Evolutionary conservation across 352 stramenopile genomes (phyloP), one percentile per base, ranked within the genome.

Genomic region (Phytopythium kandeliae): DNA sequence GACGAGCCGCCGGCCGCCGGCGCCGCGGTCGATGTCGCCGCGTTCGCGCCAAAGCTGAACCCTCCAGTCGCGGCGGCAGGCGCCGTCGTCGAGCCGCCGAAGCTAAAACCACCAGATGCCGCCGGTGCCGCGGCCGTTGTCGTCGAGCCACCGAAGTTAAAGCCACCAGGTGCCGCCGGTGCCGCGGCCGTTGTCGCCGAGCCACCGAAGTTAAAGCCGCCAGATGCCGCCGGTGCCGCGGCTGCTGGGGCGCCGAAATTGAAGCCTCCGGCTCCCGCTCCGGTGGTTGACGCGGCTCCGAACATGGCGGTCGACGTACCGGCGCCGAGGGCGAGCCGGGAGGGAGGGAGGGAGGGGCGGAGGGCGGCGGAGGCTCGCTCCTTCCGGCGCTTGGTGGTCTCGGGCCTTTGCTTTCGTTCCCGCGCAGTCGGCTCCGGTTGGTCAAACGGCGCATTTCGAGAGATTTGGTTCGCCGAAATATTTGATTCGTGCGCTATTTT

Each of bases 121-220:
- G 45, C 10, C 13, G 60, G 30, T 12, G 60, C 60, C 37, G 62
- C 52, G 25, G 72, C 47, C 24, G 65, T 51, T 25, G 64, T 25
- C 4, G 60, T 51, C 0, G 71, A 57, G 10, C 49, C 46, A 7
- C 75, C 66, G 31, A 86, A 86, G 36, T 54, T 73, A 37, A 86
- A 86, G 43, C 74, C 68, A 16, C 63, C 51, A 5, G 64, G 19
- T 3, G 47, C 16, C 3, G 52, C 10, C 22, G 62, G 11, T 13
- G 62, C 62, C 34, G 63, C 55, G 19, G 72, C 48, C 21, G 66
- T 53, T n/a, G 65, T 26, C 4, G 61, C 46, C 0, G 71, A 60
- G 10, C 51, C 45, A 6, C 75, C 66, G 31, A 86, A 86, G 36
- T 55, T 74, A 37, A 86, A 86, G 43, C 74, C 71, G 19, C 63